A percentile compares a stretch with the other conserved stretches of the same genome.
Evolutionary conservation across 176 grass and related monocot species (phyloP).

Genomic region (Oryza coarctata): DNA sequence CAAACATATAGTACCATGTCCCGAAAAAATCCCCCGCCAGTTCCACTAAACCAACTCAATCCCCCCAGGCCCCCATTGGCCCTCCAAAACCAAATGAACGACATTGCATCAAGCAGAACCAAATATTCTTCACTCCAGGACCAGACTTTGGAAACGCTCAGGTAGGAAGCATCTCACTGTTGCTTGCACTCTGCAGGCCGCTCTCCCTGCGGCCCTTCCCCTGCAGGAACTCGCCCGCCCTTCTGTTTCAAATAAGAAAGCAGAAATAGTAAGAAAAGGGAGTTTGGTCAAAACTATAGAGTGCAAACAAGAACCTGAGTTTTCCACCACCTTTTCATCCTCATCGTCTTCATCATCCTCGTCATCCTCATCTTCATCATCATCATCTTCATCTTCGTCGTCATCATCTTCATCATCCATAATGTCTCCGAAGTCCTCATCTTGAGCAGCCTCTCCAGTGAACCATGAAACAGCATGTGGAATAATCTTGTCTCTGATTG

Average conservation of each 20-base stretch:
- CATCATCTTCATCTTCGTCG: constrained; percentile 9
- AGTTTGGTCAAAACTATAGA: not conserved
- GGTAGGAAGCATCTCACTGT: constrained; percentile 46
- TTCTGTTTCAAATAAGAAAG: constrained; percentile 49
- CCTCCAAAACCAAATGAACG: constrained; percentile 33
- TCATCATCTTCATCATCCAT: constrained; percentile 68
- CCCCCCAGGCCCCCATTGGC: constrained; percentile 8
- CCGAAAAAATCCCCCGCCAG: constrained; percentile 34
- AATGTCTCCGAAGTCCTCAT: constrained; percentile 71
- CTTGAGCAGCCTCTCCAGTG: constrained; percentile 75
- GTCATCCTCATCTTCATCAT: constrained; percentile 47
- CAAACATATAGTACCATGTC: constrained; percentile 45
- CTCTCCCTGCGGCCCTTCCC: constrained; percentile 67
- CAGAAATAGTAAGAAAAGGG: not conserved
- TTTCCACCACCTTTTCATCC: constrained; percentile 31
- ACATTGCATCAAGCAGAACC: constrained; percentile 43
- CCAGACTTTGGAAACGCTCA: constrained; percentile 16
- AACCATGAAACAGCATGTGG: constrained; percentile 95
- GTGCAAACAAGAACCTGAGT: not conserved
- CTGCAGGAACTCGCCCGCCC: constrained; percentile 36
- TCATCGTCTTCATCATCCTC: constrained; percentile 53
- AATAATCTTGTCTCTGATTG: constrained; percentile 95
- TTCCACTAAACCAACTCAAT: constrained; percentile 29
- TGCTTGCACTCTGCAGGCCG: constrained; percentile 89
- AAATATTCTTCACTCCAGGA: constrained; percentile 34